Conservation (phyloP, 768 basidiomycete genomes). For the Suillus plorans region DNA sequence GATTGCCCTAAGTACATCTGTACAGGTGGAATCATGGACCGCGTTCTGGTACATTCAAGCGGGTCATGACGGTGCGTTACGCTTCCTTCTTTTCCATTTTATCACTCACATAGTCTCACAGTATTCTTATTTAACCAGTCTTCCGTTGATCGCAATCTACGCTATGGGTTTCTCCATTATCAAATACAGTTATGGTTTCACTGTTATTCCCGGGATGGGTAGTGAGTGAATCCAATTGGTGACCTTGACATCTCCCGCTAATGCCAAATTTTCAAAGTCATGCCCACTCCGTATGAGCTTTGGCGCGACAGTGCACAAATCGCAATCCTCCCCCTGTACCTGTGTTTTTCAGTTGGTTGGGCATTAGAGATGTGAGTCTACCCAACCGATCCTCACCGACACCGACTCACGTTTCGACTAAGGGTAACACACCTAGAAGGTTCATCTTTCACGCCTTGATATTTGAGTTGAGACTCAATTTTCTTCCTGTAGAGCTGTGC, state of each 20-base stretch:
- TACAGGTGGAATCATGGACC: conserved; percentile 68
- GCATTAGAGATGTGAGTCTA: conserved; percentile 66
- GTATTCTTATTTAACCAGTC: conserved; percentile 69
- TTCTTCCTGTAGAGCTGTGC: conserved; percentile 59
- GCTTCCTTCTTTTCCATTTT: neutral
- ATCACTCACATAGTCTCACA: conserved; percentile 25
- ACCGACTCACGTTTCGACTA: neutral
- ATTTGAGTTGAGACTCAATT: neutral
- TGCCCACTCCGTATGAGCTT: conserved; percentile 60
- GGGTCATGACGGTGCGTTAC: conserved; percentile 76
- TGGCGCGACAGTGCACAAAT: conserved; percentile 49
- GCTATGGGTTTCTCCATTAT: conserved; percentile 65
- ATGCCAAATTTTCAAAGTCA: conserved; percentile 38
- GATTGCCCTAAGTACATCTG: neutral
- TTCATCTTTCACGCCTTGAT: conserved; percentile 21
- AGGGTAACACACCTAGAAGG: conserved; percentile 84
- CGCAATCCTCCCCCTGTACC: conserved; percentile 64
- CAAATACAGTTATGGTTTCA: conserved; percentile 72
- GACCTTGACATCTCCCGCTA: neutral
- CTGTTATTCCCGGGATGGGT: conserved; percentile 42
- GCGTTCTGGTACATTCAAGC: conserved; percentile 74
- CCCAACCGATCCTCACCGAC: neutral
- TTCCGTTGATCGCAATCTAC: conserved; percentile 61
- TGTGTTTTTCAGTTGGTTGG: conserved; percentile 70
- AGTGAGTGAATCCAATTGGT: conserved; percentile 38